Evolutionary conservation across 2,329 filamentous ascomycete species (phyloP).

Genomic region (Cephalotrichum gorgonifer): DNA sequence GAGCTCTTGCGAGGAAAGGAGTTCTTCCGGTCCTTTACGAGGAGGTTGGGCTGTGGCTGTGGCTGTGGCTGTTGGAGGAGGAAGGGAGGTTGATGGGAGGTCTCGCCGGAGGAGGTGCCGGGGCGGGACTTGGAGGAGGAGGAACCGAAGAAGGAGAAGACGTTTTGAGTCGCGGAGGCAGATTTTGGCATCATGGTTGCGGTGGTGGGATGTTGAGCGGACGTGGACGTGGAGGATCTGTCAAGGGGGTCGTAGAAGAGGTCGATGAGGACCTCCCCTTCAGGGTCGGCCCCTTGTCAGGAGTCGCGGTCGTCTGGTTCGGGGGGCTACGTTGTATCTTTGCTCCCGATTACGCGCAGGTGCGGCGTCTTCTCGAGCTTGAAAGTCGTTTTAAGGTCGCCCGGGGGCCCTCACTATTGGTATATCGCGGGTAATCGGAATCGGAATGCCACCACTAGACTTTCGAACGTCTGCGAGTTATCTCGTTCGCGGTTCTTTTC

Average conservation of each 20-base stretch:
- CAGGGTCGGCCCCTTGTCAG: background rate
- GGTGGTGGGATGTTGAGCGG: background rate
- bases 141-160: constrained; percentile 4
- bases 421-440: no score
- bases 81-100: background rate
- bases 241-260: background rate
- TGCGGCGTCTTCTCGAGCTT: background rate
- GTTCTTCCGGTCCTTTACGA: constrained; percentile 35
- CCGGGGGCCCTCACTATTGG: no score
- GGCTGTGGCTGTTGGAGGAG: background rate
- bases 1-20: constrained; percentile 46
- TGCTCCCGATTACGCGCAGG: background rate
- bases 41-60: constrained; percentile 1
- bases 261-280: background rate
- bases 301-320: background rate
- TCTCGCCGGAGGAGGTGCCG: constrained; percentile 3
- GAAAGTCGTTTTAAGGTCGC: no score
- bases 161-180: constrained; percentile 30
- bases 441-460: no score
- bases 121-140: constrained; percentile 4
- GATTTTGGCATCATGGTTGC: constrained; percentile 6
- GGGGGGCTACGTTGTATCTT: background rate
- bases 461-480: no score
- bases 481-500: no score
- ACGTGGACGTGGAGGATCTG: background rate